Conservation (phyloP, 2,329 filamentous ascomycete genomes). For the Fusarium scirpi region DNA sequence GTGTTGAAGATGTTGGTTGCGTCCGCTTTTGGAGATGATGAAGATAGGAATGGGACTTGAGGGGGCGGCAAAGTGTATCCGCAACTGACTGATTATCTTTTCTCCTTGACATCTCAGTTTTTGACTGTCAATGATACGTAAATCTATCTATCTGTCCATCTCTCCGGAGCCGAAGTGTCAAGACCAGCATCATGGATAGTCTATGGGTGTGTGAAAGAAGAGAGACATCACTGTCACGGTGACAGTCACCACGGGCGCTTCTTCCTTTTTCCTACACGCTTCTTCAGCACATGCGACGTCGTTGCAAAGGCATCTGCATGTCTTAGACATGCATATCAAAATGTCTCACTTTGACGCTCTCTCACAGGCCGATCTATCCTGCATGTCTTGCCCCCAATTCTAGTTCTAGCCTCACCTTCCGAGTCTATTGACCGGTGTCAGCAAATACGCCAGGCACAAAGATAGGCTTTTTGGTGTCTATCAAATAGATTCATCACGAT, state of each 20-base stretch:
- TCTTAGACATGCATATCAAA: conserved; percentile 51
- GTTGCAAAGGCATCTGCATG: conserved; percentile 47
- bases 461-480: neutral
- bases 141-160: conserved; percentile 3
- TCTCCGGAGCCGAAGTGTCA: conserved; percentile 15
- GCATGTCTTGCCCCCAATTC: conserved; percentile 42
- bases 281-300: conserved; percentile 42
- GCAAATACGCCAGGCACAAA: neutral
- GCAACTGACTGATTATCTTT: conserved; percentile 35
- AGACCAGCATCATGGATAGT: neutral
- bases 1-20: conserved; percentile 14
- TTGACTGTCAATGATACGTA: conserved; percentile 13
- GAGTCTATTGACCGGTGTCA: conserved; percentile 22
- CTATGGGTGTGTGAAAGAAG: neutral
- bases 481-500: neutral
- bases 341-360: conserved; percentile 54
- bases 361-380: conserved; percentile 52
- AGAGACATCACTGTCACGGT: conserved; percentile 10
- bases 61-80: conserved; percentile 19
- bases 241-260: conserved; percentile 18
- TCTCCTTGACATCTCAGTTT: conserved; percentile 7
- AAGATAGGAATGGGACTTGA: conserved; percentile 21
- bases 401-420: conserved; percentile 26
- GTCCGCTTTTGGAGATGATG: conserved; percentile 22
- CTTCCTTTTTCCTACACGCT: conserved; percentile 1